Base-by-base conservation (phyloP, 1,284 basidiomycete genomes). In the Cryptococcus sp. region DNA sequence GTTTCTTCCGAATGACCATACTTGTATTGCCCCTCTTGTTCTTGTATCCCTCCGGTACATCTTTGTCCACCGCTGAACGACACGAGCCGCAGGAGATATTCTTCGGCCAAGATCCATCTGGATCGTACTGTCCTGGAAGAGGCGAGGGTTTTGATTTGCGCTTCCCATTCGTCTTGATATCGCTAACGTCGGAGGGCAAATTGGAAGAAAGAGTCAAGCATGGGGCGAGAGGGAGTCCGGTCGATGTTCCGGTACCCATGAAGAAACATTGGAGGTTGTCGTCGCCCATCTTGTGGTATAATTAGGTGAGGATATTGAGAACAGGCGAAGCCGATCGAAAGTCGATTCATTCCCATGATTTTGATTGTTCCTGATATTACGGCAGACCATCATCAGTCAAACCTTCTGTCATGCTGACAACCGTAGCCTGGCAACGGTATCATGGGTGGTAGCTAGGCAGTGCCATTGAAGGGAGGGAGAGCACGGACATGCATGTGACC, bases 211-310 rank as follows among this genome's bases (percentile, higher is more conserved):
- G 43, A 14, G 70, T 71, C 23, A 76, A 59, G 44, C 75, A 76
- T 2, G 74, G 70, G 1, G 69, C 66, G 46, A 74, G 59, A 18
- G 75, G 75, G 2, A 76, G 60, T 2, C 72, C 70, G 21, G 72
- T 72, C 16, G 72, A 74, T 9, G 72, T 74, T 31, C 71, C 75
- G 9, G 75, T 76, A 24, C 75, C 75, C 36, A 75, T 61, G 56
- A 76, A 72, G 31, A 70, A 59, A 50, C 72, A 57, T 45, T 73
- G 63, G 14, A 73, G 56, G 31, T 64, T 9, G 32, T 34, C 32
- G 32, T n/a, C n/a, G n/a, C n/a, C n/a, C n/a, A n/a, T n/a, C n/a
- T n/a, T n/a, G n/a, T n/a, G n/a, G n/a, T n/a, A n/a, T n/a, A n/a
- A n/a, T n/a, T n/a, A n/a, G n/a, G n/a, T n/a, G n/a, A n/a, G n/a